These are phyloP conservation scores for Achlya hypogyna DNA, from an alignment of 352 stramenopile species.

Conservation along the genomic window DNA sequence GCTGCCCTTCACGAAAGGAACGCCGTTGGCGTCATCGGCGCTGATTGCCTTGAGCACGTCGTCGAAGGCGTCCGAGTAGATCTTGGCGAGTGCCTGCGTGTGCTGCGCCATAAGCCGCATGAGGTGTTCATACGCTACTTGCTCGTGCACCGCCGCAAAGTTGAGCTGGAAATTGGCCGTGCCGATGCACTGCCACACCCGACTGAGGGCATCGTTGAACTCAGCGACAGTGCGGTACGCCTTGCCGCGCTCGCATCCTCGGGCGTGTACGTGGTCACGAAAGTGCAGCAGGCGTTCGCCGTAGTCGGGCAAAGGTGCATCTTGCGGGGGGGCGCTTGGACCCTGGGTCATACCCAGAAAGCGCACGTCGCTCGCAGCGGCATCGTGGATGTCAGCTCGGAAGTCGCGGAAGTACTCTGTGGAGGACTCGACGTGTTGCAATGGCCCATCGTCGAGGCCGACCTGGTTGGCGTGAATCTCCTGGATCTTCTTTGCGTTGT, in stretches of 20 bases:
- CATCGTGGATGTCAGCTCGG: background rate
- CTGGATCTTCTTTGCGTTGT: background rate
- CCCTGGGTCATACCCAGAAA: background rate
- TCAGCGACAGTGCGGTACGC: background rate
- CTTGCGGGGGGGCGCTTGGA: background rate
- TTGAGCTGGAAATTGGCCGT: constrained; percentile 5
- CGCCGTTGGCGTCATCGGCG: background rate
- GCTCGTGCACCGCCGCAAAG: background rate
- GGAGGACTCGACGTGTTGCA: background rate
- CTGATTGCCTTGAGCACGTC: background rate
- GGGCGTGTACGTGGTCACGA: background rate
- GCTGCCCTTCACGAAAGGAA: background rate
- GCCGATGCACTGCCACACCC: background rate
- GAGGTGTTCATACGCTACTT: background rate
- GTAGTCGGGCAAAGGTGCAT: background rate
- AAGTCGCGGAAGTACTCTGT: constrained; percentile 3
- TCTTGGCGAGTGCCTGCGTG: background rate
- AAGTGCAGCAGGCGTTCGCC: background rate
- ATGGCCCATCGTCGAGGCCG: background rate
- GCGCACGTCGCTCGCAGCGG: background rate
- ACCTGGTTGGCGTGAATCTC: background rate
- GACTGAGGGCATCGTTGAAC: background rate
- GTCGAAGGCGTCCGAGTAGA: background rate
- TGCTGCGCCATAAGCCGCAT: background rate
- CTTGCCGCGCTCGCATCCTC: background rate